phyloP scores from a whole-genome alignment of 257 asterid species.

The Paraleonurus japonicus region DNA sequence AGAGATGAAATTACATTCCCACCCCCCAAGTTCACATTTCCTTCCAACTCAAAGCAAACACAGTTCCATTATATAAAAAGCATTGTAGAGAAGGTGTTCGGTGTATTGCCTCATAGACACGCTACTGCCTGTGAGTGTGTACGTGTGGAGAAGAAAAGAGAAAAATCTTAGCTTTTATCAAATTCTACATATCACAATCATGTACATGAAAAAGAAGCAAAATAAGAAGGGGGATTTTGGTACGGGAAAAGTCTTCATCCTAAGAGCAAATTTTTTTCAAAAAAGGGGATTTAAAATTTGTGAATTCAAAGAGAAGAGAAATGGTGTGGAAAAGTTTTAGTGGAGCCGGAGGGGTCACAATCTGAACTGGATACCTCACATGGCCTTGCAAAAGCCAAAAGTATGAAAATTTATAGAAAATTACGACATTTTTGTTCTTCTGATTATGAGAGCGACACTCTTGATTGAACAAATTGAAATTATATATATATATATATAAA shows the following conservation, averaged over 20 bases:
- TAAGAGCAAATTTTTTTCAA: background rate
- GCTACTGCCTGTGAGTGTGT: constrained; percentile 36
- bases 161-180: constrained; percentile 30
- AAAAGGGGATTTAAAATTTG: background rate
- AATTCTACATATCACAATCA: constrained; percentile 23
- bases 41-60: constrained; percentile 11
- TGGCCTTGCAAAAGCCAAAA: constrained; percentile 42
- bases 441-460: constrained; percentile 4
- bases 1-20: background rate
- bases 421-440: background rate
- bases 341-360: constrained; percentile 35
- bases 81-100: constrained; percentile 18
- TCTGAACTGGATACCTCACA: constrained; percentile 52
- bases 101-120: constrained; percentile 44
- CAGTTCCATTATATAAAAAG: constrained; percentile 23
- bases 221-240: background rate
- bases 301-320: background rate
- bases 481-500: too few relatives aligned
- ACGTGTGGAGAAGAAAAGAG: constrained; percentile 19
- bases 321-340: constrained; percentile 16
- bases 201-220: constrained; percentile 22
- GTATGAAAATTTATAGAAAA: background rate
- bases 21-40: constrained; percentile 27
- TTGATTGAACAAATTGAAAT: background rate
- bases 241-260: constrained; percentile 6